Evolutionary conservation across 768 basidiomycete species (phyloP), one percentile per base, ranked within the genome.

Genomic region (Serendipita vermifera): DNA sequence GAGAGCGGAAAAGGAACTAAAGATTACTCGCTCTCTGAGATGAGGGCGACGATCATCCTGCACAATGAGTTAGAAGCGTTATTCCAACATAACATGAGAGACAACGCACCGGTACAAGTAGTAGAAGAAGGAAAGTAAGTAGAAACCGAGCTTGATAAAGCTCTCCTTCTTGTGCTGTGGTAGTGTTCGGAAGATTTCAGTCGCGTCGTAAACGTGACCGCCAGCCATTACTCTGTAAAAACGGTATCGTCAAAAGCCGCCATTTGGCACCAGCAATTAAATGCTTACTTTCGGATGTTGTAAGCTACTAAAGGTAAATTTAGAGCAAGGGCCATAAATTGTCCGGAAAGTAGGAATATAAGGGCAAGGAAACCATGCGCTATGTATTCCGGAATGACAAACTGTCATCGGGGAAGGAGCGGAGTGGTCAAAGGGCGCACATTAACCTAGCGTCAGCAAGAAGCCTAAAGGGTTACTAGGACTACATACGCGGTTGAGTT

Each of bases 181-280:
- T 43, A 98, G 72, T 57, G 93, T 91, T 62, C 96, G 80, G 78
- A 99, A 99, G 62, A 98, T 99, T 73, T 99, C 96, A 22, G 94
- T 98, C 55, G 96, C 96, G 67, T 99, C 96, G 67, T 96, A 98
- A 90, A 97, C 94, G 72, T 98, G 93, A 65, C 85, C 84, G 67
- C 90, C 89, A 68, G 82, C 83, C 62, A 85, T 79, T 67, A 97
- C 91, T 72, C 92, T 96, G 65, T 7, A 29, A 27, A 20, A 57
- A 38, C 29, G 36, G 48, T 4, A 59, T 27, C 6, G 38, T 38
- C n/a, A 54, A 7, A 9, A 56, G 40, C 36, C 55, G 11, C 51
- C 55, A n/a, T 56, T 11, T n/a, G n/a, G 9, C 7, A 14, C 56
- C 7, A 20, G 15, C 6, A 40, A 38, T 51, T 20, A 33, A 33